Evolutionary conservation across 1,284 basidiomycete species (phyloP).

Genomic region (Ceratobasidium sp.): DNA sequence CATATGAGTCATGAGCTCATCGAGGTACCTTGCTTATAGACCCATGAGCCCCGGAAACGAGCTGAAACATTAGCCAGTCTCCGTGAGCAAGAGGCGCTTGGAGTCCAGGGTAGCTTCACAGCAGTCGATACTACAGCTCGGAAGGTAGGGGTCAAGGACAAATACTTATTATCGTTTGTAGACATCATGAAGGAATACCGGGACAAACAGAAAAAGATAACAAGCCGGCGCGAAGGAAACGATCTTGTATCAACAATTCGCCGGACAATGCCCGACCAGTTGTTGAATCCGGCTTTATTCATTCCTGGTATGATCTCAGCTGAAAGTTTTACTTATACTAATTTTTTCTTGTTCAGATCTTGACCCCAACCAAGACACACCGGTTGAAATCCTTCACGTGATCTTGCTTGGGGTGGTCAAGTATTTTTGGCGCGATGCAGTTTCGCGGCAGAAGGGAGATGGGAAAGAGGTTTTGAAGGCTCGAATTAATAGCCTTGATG

Average conservation of each 20-base stretch:
- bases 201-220: not conserved
- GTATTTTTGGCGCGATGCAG: constrained; percentile 59
- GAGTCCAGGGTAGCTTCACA: not conserved
- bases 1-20: not conserved
- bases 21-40: not conserved
- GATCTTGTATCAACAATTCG: not conserved
- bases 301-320: constrained; percentile 48
- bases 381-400: constrained; percentile 59
- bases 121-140: not conserved
- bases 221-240: not conserved
- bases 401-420: constrained; percentile 59
- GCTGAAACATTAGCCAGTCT: not conserved
- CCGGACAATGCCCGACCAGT: not conserved
- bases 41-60: not conserved
- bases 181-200: not conserved
- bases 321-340: no score
- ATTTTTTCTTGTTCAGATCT: constrained; percentile 50
- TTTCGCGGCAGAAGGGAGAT: constrained; percentile 49
- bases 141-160: constrained; percentile 13
- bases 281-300: constrained; percentile 50
- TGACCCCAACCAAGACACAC: constrained; percentile 57
- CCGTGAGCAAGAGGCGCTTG: not conserved
- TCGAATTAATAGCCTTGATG: constrained; percentile 52
- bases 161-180: not conserved
- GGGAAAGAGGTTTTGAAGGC: constrained; percentile 51